phyloP scores from a whole-genome alignment of 2,329 filamentous ascomycete species.

The Dothiorella sarmentorum region DNA sequence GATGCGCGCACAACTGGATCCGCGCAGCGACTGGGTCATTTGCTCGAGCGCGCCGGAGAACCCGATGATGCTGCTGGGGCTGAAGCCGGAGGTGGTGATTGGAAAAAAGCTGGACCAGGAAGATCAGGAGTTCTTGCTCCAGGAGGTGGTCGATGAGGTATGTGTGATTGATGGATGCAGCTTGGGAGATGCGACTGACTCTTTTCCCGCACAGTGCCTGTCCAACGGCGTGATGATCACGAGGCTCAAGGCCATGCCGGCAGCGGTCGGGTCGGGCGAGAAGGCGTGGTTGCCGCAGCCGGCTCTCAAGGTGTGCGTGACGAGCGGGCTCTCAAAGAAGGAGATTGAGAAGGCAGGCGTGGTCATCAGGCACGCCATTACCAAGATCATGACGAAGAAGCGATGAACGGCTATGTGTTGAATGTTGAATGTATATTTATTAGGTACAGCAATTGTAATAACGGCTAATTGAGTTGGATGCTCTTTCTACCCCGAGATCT shows the following conservation, averaged over 20 bases:
- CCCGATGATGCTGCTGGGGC: conserved; percentile 75
- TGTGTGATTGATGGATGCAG: conserved; percentile 36
- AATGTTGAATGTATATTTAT: neutral
- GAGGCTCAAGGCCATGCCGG: conserved; percentile 73
- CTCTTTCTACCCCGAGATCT: neutral
- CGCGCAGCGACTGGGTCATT: conserved; percentile 86
- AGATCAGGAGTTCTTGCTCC: conserved; percentile 80
- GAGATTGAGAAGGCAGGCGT: conserved; percentile 93
- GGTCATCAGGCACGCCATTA: conserved; percentile 85
- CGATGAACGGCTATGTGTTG: conserved; percentile 11
- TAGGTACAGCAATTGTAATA: conserved; percentile 6
- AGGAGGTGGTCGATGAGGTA: conserved; percentile 97
- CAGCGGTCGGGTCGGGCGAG: conserved; percentile 59
- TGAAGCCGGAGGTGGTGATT: conserved; percentile 79
- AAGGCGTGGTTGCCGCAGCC: conserved; percentile 66
- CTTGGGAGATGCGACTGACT: conserved; percentile 20
- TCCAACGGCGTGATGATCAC: conserved; percentile 88
- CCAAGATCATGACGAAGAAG: conserved; percentile 69
- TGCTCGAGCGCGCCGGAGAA: conserved; percentile 82
- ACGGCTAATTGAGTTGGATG: conserved; percentile 7
- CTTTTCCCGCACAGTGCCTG: conserved; percentile 57
- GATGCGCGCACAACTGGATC: conserved; percentile 84
- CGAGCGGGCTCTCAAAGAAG: conserved; percentile 82
- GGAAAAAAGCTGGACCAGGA: conserved; percentile 63
- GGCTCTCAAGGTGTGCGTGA: conserved; percentile 87